These are phyloP conservation scores for Debaryomyces prosopidis DNA, from an alignment of 805 yeast genomes.

Conservation along the genomic window DNA sequence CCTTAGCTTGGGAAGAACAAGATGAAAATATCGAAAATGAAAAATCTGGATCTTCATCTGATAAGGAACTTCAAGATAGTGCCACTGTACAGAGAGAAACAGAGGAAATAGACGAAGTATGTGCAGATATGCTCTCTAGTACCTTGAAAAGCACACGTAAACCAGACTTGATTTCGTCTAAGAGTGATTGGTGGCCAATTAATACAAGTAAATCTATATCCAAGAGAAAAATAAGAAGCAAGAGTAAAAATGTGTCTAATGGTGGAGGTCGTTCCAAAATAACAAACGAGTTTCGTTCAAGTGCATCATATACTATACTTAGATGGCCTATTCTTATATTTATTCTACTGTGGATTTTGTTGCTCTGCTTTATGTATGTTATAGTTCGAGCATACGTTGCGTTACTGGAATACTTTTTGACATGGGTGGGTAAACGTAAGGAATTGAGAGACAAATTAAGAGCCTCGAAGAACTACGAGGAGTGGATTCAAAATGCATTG, in stretches of 20 bases:
- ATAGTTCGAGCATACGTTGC: conserved; percentile 61
- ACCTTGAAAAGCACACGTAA: not conserved
- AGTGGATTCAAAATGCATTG: conserved; percentile 63
- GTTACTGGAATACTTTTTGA: conserved; percentile 55
- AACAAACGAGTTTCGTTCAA: conserved; percentile 39
- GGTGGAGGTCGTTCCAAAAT: conserved; percentile 10
- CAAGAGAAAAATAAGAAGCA: not conserved
- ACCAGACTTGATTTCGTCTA: conserved; percentile 23
- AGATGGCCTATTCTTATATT: conserved; percentile 66
- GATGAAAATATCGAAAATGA: conserved; percentile 15
- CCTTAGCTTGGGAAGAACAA: conserved; percentile 37
- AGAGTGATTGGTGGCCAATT: conserved; percentile 27
- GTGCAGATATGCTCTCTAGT: conserved; percentile 1
- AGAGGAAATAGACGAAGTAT: conserved; percentile 1
- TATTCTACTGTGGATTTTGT: conserved; percentile 52
- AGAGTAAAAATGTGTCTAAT: not conserved
- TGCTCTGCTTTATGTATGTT: conserved; percentile 52
- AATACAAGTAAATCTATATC: not conserved
- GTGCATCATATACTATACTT: conserved; percentile 40
- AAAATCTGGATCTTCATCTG: not conserved
- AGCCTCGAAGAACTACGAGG: conserved; percentile 50
- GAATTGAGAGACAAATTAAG: conserved; percentile 51
- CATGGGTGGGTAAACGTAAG: conserved; percentile 62
- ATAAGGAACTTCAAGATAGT: not conserved
- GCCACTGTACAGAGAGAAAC: not conserved